phyloP scores from a whole-genome alignment of 768 basidiomycete genomes.

The Trametes gibbosa region DNA sequence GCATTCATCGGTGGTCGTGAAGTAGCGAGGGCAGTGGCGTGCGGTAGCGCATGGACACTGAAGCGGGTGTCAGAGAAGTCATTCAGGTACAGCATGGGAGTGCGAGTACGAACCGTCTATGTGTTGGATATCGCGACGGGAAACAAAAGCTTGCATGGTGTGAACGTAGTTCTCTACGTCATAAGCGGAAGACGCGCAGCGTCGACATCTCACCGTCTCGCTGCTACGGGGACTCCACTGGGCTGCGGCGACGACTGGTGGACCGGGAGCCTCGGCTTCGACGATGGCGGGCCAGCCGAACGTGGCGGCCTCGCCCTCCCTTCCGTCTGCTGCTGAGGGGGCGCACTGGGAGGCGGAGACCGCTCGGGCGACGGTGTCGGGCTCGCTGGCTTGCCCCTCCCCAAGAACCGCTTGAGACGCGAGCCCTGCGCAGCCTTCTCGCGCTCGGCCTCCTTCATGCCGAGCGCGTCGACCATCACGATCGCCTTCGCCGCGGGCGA shows the following conservation, averaged over 20 bases:
- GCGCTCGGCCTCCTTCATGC: constrained; percentile 37
- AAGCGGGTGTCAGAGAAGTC: neutral
- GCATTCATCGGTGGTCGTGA: neutral
- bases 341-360: neutral
- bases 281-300: neutral
- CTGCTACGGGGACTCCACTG: neutral
- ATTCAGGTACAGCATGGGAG: neutral
- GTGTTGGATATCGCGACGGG: neutral
- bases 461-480: constrained; percentile 56
- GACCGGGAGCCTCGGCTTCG: neutral
- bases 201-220: neutral
- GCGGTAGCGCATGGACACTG: neutral
- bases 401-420: constrained; percentile 19
- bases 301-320: constrained; percentile 2
- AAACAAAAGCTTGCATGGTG: neutral
- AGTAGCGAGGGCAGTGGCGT: neutral
- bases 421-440: constrained; percentile 23
- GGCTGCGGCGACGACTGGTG: neutral
- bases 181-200: neutral
- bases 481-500: constrained; percentile 61
- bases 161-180: neutral
- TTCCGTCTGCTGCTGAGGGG: constrained; percentile 1
- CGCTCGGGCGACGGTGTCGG: constrained; percentile 9
- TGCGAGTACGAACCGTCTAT: neutral
- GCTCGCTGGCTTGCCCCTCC: constrained; percentile 10